Base-by-base conservation (phyloP, 305 asterid genomes). In the Plantago coronopus region DNA sequence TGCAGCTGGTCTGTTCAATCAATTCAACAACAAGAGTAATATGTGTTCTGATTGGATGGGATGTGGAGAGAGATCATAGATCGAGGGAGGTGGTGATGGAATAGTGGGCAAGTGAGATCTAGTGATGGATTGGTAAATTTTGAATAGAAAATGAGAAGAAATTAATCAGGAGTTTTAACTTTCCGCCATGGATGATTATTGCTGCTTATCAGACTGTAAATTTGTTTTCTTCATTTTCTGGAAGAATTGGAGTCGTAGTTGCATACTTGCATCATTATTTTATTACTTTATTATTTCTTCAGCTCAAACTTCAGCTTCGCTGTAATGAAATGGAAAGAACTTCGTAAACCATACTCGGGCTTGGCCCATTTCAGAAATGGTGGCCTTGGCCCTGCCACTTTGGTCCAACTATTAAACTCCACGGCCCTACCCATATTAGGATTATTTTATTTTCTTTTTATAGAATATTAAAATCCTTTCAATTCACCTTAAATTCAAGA, bases 31-130 rank as follows among this genome's bases (percentile, higher is more conserved):
- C 65, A 25, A 62, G 7, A 27, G 5, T 2, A 27, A 1, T 4
- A 3, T 61, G 49, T 12, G 12, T 20, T 42, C 65, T 6, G 72
- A 61, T 64, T 43, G 66, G 65, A 73, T 48, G 49, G 67, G 69
- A 61, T 19, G 43, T 29, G 59, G 44, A 53, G 57, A 59, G 44
- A 53, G 57, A 63, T 57, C 73, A 63, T 49, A 51, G 83, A 78
- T 77, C 82, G 72, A 61, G 16, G 43, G 15, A 34, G 55, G 34
- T 54, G 50, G 16, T 9, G 17, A 0, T 29, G 53, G 65, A 66
- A 57, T 55, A 62, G 70, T 57, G 70, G 68, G 1, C 68, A 65
- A 5, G 58, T 38, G 62, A 69, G 83, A 75, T 78, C 78, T 73
- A 66, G 66, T 45, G 56, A 53, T 37, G 59, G 34, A 65, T 72